Evolutionary conservation across 768 basidiomycete species (phyloP).

Genomic region (Suillus discolor): DNA sequence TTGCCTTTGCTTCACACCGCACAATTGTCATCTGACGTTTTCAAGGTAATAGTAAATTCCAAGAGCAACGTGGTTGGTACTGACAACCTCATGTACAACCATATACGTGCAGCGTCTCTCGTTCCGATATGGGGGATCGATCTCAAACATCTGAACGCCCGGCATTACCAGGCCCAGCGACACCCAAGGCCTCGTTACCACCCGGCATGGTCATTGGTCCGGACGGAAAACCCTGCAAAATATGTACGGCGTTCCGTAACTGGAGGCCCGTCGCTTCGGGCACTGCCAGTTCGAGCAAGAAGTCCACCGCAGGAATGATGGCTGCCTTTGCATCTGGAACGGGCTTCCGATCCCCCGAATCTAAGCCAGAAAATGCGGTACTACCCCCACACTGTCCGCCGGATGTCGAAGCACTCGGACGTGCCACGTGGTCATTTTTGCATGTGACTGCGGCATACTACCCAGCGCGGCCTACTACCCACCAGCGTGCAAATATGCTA

Average conservation of each 20-base stretch:
- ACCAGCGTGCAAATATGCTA: constrained; percentile 84
- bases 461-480: constrained; percentile 74
- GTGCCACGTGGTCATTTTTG: constrained; percentile 95
- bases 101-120: neutral
- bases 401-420: constrained; percentile 87
- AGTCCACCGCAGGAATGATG: constrained; percentile 37
- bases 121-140: constrained; percentile 2
- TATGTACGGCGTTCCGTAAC: constrained; percentile 79
- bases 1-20: neutral
- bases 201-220: constrained; percentile 89
- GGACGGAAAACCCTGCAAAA: constrained; percentile 95
- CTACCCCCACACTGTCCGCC: constrained; percentile 80
- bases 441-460: constrained; percentile 97
- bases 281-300: constrained; percentile 21
- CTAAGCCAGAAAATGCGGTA: constrained; percentile 33
- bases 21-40: neutral
- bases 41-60: neutral
- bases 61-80: neutral
- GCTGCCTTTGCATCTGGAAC: constrained; percentile 34
- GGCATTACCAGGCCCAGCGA: constrained; percentile 8
- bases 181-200: constrained; percentile 44
- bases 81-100: constrained; percentile 1
- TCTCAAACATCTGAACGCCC: constrained; percentile 6
- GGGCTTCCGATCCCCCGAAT: constrained; percentile 26
- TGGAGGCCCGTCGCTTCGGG: constrained; percentile 54